Evolutionary conservation across 2,329 filamentous ascomycete species (phyloP), one percentile per base, ranked within the genome.

Genomic region (Pseudocercospora eumusae): DNA sequence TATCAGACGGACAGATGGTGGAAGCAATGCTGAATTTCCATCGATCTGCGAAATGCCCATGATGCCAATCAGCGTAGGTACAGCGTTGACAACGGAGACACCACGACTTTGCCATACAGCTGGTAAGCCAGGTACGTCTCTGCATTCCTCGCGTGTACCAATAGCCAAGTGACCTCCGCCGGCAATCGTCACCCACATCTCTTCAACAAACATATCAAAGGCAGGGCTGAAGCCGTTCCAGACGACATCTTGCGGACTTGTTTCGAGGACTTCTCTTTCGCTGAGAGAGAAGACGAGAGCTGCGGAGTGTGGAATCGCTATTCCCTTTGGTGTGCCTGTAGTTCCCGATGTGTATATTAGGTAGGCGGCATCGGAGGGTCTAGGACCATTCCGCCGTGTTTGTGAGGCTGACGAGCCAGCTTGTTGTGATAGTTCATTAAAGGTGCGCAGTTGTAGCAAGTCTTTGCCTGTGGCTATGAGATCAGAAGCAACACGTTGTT

Each of bases 311-410:
- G 66, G 63, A 21, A 69, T 68, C 1, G 66, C 65, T 21, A 71
- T 68, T 1, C 69, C 69, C 45, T 72, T 73, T 4, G 71, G 68
- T 9, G 67, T 66, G 8, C 69, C 68, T 6, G 66, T 70, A 20
- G 67, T 69, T n/a, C 71, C 69, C 20, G 68, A 69, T 28, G 72
- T 70, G 63, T 70, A 72, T 25, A 74, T 70, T 27, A 74, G 64
- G 50, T 67, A 70, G 21, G 66, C 66, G 27, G 66, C 68, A 59
- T 69, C 58, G 27, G 61, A 47, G 40, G 65, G 64, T 1, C 33
- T 50, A 45, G 66, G 64, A 8, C 56, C 62, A 18, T 20, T 13
- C 13, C 20, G 45, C n/a, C 21, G 9, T 27, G 11, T 27, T 40
- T 6, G 55, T 11, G 21, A 9, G 56, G 4, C 44, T 31, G 40